Percentiles rank a stretch among this genome's conserved stretches.
phyloP scores from a whole-genome alignment of 2,329 filamentous ascomycete species.

The Stenocarpella maydis region DNA sequence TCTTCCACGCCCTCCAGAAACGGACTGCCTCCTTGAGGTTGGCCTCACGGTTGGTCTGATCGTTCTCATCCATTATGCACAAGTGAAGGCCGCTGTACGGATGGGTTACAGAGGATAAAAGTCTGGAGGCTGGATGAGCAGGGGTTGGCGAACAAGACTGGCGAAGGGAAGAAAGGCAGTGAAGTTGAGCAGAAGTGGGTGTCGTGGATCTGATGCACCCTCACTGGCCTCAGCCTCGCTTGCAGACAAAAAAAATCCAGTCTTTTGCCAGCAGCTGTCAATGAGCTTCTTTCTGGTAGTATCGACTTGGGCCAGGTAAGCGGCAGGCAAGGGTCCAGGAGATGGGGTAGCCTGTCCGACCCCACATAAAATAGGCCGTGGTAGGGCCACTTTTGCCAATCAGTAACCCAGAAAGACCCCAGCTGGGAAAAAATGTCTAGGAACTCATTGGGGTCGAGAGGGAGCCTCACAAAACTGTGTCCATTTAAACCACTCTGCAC shows the following conservation, averaged over 20 bases:
- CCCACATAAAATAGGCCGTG: conserved; percentile 12
- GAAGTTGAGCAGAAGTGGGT: conserved; percentile 2
- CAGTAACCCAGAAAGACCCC: conserved; percentile 34
- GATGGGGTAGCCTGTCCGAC: background rate
- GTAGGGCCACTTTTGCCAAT: conserved; percentile 22
- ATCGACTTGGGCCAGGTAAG: background rate
- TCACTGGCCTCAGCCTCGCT: conserved; percentile 5
- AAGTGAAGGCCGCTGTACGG: background rate
- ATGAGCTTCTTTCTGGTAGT: conserved; percentile 1
- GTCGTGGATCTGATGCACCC: conserved; percentile 7
- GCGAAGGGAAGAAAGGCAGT: background rate
- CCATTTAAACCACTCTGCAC: conserved; percentile 23
- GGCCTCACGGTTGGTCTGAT: conserved; percentile 44
- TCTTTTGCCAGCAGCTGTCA: conserved; percentile 5
- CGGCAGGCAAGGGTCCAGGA: background rate
- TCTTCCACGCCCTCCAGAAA: conserved; percentile 94
- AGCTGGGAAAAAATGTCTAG: conserved; percentile 40
- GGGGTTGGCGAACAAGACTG: background rate
- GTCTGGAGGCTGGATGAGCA: background rate
- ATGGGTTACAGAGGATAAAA: background rate
- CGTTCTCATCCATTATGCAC: conserved; percentile 55
- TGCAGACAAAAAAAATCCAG: conserved; percentile 23
- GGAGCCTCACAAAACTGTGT: conserved; percentile 18
- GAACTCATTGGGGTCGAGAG: conserved; percentile 26
- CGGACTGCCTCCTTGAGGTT: conserved; percentile 66